Percentiles rank a stretch among this genome's conserved stretches.
phyloP scores from a whole-genome alignment of 176 grass and related monocot genomes.

The Thinopyrum elongatum region DNA sequence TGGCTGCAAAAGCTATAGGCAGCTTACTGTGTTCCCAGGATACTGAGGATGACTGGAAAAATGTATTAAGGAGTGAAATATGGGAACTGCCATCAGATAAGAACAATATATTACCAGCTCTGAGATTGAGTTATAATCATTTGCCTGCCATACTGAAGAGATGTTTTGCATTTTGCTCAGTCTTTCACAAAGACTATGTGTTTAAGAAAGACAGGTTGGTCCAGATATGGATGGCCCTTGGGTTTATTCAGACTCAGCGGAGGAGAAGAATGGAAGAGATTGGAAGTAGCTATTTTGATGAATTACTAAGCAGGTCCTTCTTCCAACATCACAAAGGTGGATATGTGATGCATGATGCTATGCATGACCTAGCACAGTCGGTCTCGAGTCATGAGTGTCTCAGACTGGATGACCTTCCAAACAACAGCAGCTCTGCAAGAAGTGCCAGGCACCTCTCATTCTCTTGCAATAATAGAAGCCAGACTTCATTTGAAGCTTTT shows the following conservation, averaged over 20 bases:
- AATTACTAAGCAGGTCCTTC: slow-evolving; percentile 72
- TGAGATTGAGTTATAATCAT: too few relatives aligned
- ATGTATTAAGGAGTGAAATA: not conserved
- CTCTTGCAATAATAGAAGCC: slow-evolving; percentile 49
- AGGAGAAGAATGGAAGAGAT: slow-evolving; percentile 55
- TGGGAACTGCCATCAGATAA: too few relatives aligned
- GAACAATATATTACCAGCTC: too few relatives aligned
- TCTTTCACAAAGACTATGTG: slow-evolving; percentile 76
- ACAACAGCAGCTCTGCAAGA: slow-evolving; percentile 8
- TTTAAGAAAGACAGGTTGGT: slow-evolving; percentile 57
- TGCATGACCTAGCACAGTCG: slow-evolving; percentile 72
- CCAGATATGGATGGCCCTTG: slow-evolving; percentile 75
- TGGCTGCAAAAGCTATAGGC: slow-evolving; percentile 69
- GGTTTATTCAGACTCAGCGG: slow-evolving; percentile 52
- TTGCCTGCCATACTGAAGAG: slow-evolving; percentile 53
- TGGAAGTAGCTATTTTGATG: slow-evolving; percentile 68
- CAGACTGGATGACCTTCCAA: slow-evolving; percentile 37
- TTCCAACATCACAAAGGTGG: slow-evolving; percentile 61
- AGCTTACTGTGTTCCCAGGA: slow-evolving; percentile 57
- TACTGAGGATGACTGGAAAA: slow-evolving; percentile 64
- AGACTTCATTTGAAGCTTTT: slow-evolving; percentile 50
- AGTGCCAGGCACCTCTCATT: slow-evolving; percentile 59
- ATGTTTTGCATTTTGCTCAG: slow-evolving; percentile 81
- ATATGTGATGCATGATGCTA: slow-evolving; percentile 85
- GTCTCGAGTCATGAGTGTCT: slow-evolving; percentile 57